Evolutionary conservation across 345 rosid species (phyloP).

Genomic region (Arabis hirsuta): DNA sequence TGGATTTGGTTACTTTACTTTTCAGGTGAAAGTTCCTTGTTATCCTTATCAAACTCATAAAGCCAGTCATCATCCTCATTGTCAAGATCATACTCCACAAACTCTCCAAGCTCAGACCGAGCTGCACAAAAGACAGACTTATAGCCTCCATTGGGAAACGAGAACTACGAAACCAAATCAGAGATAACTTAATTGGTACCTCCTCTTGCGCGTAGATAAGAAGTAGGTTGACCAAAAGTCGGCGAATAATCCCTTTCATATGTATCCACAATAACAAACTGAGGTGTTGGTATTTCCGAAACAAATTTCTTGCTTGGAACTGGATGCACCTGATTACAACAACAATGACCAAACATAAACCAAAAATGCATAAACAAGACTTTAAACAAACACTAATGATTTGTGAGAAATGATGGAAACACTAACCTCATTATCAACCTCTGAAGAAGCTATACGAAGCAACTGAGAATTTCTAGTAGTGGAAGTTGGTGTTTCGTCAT

Average conservation of each 20-base stretch:
- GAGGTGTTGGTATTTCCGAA: conserved; percentile 92
- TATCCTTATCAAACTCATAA: conserved; percentile 62
- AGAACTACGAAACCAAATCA: not conserved
- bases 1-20: conserved; percentile 51
- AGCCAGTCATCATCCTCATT: conserved; percentile 99
- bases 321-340: conserved; percentile 52
- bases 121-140: conserved; percentile 55
- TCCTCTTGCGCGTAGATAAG: conserved; percentile 96
- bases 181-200: conserved; percentile 50
- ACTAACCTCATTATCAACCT: conserved; percentile 59
- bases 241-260: conserved; percentile 88
- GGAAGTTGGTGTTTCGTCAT: conserved; percentile 82
- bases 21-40: conserved; percentile 65
- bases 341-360: not conserved
- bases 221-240: conserved; percentile 77
- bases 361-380: not conserved
- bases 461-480: conserved; percentile 79
- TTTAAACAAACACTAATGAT: not conserved
- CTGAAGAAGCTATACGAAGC: conserved; percentile 60
- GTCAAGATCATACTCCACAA: conserved; percentile 96
- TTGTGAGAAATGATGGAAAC: not conserved
- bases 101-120: conserved; percentile 96
- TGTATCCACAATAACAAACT: conserved; percentile 83
- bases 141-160: not conserved
- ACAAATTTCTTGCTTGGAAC: conserved; percentile 68